phyloP scores from a whole-genome alignment of 164 flowering plant genomes.

The Stephania cephalantha region DNA sequence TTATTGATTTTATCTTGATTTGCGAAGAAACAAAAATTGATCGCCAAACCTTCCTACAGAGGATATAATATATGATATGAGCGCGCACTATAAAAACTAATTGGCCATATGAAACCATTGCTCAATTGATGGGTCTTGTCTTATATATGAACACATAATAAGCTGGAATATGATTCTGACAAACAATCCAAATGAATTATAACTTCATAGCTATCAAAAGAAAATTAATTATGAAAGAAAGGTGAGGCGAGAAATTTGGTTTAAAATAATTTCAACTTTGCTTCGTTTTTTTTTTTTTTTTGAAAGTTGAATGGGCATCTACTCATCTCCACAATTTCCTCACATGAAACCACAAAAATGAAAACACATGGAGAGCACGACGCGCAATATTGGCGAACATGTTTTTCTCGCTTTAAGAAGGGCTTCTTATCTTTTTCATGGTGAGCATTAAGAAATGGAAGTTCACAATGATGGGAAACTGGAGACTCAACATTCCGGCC shows the following conservation, averaged over 20 bases:
- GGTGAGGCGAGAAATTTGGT: no score
- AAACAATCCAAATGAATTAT: no score
- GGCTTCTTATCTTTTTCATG: no score
- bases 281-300: not conserved
- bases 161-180: no score
- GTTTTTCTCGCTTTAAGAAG: not conserved
- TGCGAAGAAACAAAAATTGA: not conserved
- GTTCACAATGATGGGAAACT: not conserved
- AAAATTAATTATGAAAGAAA: no score
- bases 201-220: no score
- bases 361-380: not conserved
- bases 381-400: not conserved
- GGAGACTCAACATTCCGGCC: not conserved
- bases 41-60: not conserved
- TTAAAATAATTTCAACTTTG: not conserved
- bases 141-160: no score
- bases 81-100: not conserved
- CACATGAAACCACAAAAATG: not conserved
- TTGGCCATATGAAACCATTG: no score
- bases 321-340: conserved; percentile 2
- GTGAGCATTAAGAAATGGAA: not conserved
- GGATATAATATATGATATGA: not conserved
- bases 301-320: not conserved
- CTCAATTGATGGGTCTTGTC: no score
- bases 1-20: no score